A percentile compares a stretch with the other conserved stretches of the same genome.
These are phyloP conservation scores for Cladophialophora chaetospira DNA, from an alignment of 2,329 filamentous ascomycete species.

Conservation along the genomic window DNA sequence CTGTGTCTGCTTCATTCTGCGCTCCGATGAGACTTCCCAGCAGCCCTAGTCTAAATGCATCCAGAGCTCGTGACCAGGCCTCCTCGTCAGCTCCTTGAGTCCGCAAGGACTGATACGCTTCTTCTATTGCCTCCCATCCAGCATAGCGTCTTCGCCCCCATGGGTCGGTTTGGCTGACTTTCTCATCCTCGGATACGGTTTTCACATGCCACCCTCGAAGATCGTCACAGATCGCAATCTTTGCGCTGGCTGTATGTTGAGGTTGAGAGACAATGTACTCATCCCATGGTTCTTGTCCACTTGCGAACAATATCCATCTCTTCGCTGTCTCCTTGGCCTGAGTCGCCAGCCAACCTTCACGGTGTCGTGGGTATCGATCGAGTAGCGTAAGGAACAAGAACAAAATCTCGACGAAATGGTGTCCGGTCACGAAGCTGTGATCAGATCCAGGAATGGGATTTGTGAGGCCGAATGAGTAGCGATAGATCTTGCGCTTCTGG, in stretches of 20 bases:
- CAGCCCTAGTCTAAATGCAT: too few species aligned
- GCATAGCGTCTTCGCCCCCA: conserved; percentile 19
- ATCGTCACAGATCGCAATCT: conserved; percentile 16
- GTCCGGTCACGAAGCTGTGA: conserved; percentile 28
- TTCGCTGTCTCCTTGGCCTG: conserved; percentile 30
- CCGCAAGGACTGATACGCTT: conserved; percentile 11
- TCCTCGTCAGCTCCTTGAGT: too few species aligned
- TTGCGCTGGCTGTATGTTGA: neutral
- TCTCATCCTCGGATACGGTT: conserved; percentile 14
- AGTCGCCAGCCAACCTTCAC: conserved; percentile 27
- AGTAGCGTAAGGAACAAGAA: conserved; percentile 32
- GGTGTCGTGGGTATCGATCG: conserved; percentile 28
- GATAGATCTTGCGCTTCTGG: conserved; percentile 24
- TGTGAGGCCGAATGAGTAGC: conserved; percentile 34
- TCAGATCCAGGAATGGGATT: conserved; percentile 40
- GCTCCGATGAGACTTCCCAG: too few species aligned
- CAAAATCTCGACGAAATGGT: conserved; percentile 32
- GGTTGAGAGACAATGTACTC: conserved; percentile 6
- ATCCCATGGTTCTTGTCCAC: conserved; percentile 19
- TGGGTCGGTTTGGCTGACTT: conserved; percentile 17
- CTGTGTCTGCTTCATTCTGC: too few species aligned
- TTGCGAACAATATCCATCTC: conserved; percentile 30
- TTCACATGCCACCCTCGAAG: conserved; percentile 17
- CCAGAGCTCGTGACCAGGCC: too few species aligned
- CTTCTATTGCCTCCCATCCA: conserved; percentile 15